phyloP scores from a whole-genome alignment of 2,329 filamentous ascomycete genomes.

The Monosporascus cannonballus region DNA sequence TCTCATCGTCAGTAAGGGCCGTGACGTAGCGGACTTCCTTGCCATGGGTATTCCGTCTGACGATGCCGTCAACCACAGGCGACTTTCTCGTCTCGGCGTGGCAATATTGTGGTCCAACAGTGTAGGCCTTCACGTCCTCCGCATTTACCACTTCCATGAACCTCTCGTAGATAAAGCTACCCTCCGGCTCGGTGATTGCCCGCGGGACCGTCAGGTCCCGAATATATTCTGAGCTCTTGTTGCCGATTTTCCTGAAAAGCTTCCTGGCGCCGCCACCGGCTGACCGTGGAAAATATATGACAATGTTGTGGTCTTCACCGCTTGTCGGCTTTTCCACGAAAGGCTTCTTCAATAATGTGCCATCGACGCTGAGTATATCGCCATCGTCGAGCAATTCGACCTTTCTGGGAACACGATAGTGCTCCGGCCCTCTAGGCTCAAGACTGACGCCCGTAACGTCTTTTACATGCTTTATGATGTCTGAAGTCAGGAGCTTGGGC shows the following conservation, averaged over 20 bases:
- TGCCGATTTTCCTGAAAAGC: conserved; percentile 94
- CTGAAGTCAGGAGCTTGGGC: conserved; percentile 68
- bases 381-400: conserved; percentile 87
- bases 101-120: conserved; percentile 86
- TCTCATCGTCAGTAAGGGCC: conserved; percentile 71
- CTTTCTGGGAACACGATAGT: conserved; percentile 46
- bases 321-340: conserved; percentile 99
- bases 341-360: conserved; percentile 74
- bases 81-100: conserved; percentile 97
- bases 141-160: conserved; percentile 96
- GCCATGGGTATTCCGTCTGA: conserved; percentile 91
- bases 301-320: conserved; percentile 97
- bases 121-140: conserved; percentile 98
- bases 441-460: conserved; percentile 73
- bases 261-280: conserved; percentile 84
- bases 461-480: conserved; percentile 74
- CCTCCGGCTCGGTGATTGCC: conserved; percentile 70
- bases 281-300: conserved; percentile 90
- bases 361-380: conserved; percentile 84
- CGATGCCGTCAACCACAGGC: conserved; percentile 91
- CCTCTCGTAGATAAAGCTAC: conserved; percentile 94
- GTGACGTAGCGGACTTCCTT: conserved; percentile 97
- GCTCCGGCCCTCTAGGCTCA: conserved; percentile 63
- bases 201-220: conserved; percentile 69
- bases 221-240: conserved; percentile 96